Conservation (phyloP, 129 eudicot genomes). For the Erigeron canadensis region DNA sequence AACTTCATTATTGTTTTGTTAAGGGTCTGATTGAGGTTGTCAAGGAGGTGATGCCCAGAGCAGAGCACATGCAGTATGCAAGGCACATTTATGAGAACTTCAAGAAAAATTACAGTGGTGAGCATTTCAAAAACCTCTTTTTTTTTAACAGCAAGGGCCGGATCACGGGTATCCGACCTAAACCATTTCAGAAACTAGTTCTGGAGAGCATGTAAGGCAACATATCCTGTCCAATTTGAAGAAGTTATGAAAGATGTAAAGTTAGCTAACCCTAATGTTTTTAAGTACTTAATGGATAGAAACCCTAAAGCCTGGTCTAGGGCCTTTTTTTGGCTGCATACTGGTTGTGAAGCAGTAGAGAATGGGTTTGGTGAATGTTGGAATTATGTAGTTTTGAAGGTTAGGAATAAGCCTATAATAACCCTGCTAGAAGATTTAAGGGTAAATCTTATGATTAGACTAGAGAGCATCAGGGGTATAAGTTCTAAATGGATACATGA, state of each 20-base stretch:
- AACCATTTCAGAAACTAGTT: background rate
- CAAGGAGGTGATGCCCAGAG: background rate
- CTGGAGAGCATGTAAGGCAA: background rate
- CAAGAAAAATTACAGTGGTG: background rate
- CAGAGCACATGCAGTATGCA: background rate
- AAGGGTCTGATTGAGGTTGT: background rate
- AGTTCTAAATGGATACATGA: no score
- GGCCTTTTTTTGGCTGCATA: background rate
- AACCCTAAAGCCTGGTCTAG: background rate
- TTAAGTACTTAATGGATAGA: background rate
- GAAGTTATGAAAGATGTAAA: background rate
- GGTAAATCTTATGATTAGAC: no score
- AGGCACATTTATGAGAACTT: background rate
- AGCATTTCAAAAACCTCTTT: no score
- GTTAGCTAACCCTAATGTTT: background rate
- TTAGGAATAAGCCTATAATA: no score
- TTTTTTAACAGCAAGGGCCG: no score
- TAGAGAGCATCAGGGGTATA: no score
- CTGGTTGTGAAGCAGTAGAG: background rate
- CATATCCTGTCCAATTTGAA: background rate
- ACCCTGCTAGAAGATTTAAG: no score
- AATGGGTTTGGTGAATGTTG: no score
- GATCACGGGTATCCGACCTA: no score
- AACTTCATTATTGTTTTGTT: background rate
- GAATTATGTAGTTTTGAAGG: no score